Percentiles rank a stretch among this genome's conserved stretches.
phyloP scores from a whole-genome alignment of 257 asterid genomes.

The Hygrophila difformis region DNA sequence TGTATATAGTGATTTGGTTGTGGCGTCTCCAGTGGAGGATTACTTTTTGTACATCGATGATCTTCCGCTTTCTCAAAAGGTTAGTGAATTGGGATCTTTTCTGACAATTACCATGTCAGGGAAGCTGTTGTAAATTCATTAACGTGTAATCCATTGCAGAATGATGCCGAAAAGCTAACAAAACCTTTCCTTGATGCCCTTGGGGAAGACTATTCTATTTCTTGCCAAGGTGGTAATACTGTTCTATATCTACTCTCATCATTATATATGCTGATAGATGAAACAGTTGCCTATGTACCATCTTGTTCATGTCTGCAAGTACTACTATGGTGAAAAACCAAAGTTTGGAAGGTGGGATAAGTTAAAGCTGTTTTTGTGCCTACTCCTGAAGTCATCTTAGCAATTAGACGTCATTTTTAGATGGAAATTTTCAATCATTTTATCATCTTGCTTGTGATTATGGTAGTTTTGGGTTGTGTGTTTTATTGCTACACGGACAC shows the following conservation, averaged over 20 bases:
- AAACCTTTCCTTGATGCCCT: slow-evolving; percentile 77
- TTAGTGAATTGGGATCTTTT: slow-evolving; percentile 17
- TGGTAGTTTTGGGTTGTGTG: neutral
- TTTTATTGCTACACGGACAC: neutral
- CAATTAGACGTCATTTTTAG: too few relatives aligned
- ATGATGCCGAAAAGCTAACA: slow-evolving; percentile 60
- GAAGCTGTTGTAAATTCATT: slow-evolving; percentile 10
- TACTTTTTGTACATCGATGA: slow-evolving; percentile 80
- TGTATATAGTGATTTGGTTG: slow-evolving; percentile 66
- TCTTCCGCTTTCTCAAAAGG: slow-evolving; percentile 71
- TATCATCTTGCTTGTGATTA: neutral
- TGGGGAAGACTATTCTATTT: slow-evolving; percentile 77
- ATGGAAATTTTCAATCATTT: neutral
- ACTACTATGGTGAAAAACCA: too few relatives aligned
- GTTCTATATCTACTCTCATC: neutral
- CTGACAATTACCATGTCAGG: slow-evolving; percentile 5
- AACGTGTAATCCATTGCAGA: slow-evolving; percentile 31
- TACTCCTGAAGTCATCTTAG: neutral
- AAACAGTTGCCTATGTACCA: too few relatives aligned
- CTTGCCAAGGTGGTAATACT: slow-evolving; percentile 68
- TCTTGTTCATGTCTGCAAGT: too few relatives aligned
- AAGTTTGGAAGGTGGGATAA: too few relatives aligned
- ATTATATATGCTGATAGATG: neutral
- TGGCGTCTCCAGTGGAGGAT: slow-evolving; percentile 82
- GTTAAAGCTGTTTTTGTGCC: too few relatives aligned